Evolutionary conservation across 257 asterid species (phyloP).

Genomic region (Voacanga thouarsii): DNA sequence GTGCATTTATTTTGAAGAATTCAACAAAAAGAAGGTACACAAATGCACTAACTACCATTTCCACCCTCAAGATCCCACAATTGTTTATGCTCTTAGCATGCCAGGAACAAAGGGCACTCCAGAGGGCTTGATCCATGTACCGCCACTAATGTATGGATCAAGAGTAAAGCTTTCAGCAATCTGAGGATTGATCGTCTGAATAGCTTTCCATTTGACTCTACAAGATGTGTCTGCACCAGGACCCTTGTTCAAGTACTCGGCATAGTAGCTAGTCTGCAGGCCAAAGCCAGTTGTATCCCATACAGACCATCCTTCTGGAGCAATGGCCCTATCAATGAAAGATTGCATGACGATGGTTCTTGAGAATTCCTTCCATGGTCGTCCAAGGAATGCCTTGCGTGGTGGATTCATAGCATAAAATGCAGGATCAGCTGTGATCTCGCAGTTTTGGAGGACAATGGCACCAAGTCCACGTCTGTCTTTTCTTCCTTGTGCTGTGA

Average conservation of each 20-base stretch:
- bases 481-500: no score
- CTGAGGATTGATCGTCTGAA: constrained; percentile 16
- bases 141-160: constrained; percentile 12
- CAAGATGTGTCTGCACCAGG: constrained; percentile 10
- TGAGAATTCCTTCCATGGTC: no score
- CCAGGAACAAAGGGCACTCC: constrained; percentile 25
- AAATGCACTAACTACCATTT: no score
- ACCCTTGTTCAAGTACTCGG: constrained; percentile 26
- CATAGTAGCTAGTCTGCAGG: constrained; percentile 23
- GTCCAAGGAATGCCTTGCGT: no score
- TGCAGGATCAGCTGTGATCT: no score
- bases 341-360: no score
- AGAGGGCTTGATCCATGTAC: constrained; percentile 11
- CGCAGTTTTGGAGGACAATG: no score
- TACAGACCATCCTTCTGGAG: constrained; percentile 21
- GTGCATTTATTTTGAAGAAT: no score
- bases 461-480: no score
- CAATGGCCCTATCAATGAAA: constrained; percentile 22
- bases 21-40: no score
- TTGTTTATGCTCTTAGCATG: constrained; percentile 13
- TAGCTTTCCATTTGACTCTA: constrained; percentile 27
- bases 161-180: constrained; percentile 25
- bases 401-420: no score
- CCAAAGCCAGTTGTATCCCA: constrained; percentile 21
- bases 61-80: not conserved